Evolutionary conservation across 140 eudicot species (phyloP), one percentile per base, ranked within the genome.

Genomic region (Stevia rebaudiana): DNA sequence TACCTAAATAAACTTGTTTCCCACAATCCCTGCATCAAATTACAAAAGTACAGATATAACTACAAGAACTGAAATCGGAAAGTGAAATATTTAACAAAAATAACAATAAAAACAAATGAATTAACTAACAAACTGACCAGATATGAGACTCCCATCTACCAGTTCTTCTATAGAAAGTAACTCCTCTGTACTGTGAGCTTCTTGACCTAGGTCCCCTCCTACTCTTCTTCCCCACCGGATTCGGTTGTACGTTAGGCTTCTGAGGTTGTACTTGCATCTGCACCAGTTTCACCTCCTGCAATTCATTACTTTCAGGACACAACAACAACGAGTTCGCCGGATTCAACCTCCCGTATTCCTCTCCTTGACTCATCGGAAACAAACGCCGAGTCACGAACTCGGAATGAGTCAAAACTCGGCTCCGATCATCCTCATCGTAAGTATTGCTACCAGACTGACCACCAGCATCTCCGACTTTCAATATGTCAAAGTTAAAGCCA

Each of bases 61-160:
- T 35, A 16, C 50, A 59, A 0, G 4, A 12, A 37, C 40, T 18
- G 30, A 22, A 15, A 47, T 0, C 19, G 5, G 31, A 22, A 16
- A 47, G 6, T 19, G 11, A n/a, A 53, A n/a, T 21, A 3, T 8
- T 25, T 8, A 10, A 12, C 17, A 4, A 19, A 39, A 47, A 42
- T 15, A 15, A 23, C 8, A 36, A 40, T 10, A 41, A 15, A 24
- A 69, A 40, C 21, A 51, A 30, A 39, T 13, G 12, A 56, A 1
- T 0, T 31, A 52, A 52, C 6, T 28, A 19, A 39, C 13, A 6
- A 71, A 55, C 75, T 22, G 52, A 88, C 96, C 96, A 88, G 11
- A 88, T 88, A 77, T 88, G 96, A 1, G 96, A 88, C 61, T 88
- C 96, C 96, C 94, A 88, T 80, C 96, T 68, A 43, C 96, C 96